phyloP scores from a whole-genome alignment of 1,284 basidiomycete genomes.

The Agroathelia rolfsii region DNA sequence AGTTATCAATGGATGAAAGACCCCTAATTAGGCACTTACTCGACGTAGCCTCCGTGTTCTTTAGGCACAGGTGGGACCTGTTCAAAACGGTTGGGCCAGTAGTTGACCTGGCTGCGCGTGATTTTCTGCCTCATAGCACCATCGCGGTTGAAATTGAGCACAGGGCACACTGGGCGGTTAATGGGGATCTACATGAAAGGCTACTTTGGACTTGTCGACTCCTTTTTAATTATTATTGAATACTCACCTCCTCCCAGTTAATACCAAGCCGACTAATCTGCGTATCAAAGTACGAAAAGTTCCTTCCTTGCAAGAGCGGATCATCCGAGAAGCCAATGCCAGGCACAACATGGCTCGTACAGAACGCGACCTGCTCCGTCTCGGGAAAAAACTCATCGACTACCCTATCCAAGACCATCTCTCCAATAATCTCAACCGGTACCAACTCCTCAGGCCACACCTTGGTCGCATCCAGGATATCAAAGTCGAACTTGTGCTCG shows the following conservation, averaged over 20 bases:
- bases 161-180: conserved; percentile 74
- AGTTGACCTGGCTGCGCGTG: conserved; percentile 54
- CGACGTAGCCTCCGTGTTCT: conserved; percentile 48
- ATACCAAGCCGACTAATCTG: conserved; percentile 68
- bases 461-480: conserved; percentile 80
- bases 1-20: neutral
- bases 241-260: conserved; percentile 57
- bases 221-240: too few relatives aligned
- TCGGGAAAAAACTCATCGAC: conserved; percentile 77
- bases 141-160: conserved; percentile 65
- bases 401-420: conserved; percentile 57
- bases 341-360: conserved; percentile 72
- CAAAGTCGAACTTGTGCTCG: conserved; percentile 73
- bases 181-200: conserved; percentile 53
- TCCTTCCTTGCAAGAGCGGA: conserved; percentile 74
- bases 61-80: conserved; percentile 37
- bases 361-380: conserved; percentile 77
- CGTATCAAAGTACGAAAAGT: conserved; percentile 80
- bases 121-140: conserved; percentile 53
- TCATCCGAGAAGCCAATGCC: conserved; percentile 78
- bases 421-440: conserved; percentile 67
- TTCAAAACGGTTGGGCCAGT: conserved; percentile 64
- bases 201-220: too few relatives aligned
- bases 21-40: conserved; percentile 27
- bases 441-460: conserved; percentile 74